Conservation (phyloP, 2,329 filamentous ascomycete genomes). For the Colletotrichum tropicale region DNA sequence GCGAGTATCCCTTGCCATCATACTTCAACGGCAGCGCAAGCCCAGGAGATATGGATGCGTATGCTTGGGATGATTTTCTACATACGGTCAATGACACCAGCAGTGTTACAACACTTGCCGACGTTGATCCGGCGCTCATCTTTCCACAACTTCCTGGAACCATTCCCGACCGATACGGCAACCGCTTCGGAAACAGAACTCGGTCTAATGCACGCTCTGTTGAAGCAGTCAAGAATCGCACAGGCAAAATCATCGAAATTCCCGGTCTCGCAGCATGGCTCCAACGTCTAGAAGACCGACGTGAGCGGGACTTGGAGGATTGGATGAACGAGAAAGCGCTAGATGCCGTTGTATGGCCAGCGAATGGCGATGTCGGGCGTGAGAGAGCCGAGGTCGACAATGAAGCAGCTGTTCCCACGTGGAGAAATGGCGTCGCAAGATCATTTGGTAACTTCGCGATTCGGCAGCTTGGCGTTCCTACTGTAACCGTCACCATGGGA, state of each 20-base stretch:
- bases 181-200: not conserved
- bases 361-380: not conserved
- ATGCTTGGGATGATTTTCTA: constrained; percentile 23
- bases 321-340: not conserved
- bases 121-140: not conserved
- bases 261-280: not conserved
- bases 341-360: not conserved
- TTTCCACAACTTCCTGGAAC: not conserved
- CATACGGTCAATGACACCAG: constrained; percentile 27
- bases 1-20: not conserved
- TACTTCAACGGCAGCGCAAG: not conserved
- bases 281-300: not conserved
- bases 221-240: not conserved
- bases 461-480: constrained; percentile 30
- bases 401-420: constrained; percentile 43
- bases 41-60: not conserved
- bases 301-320: not conserved
- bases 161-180: not conserved
- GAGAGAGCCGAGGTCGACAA: not conserved
- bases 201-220: not conserved
- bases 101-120: constrained; percentile 29
- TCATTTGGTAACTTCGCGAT: constrained; percentile 24
- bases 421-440: constrained; percentile 10
- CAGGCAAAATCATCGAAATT: not conserved
- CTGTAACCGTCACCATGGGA: constrained; percentile 30